Conservation (phyloP, 2,329 filamentous ascomycete genomes). For the Geosmithia putterillii region DNA sequence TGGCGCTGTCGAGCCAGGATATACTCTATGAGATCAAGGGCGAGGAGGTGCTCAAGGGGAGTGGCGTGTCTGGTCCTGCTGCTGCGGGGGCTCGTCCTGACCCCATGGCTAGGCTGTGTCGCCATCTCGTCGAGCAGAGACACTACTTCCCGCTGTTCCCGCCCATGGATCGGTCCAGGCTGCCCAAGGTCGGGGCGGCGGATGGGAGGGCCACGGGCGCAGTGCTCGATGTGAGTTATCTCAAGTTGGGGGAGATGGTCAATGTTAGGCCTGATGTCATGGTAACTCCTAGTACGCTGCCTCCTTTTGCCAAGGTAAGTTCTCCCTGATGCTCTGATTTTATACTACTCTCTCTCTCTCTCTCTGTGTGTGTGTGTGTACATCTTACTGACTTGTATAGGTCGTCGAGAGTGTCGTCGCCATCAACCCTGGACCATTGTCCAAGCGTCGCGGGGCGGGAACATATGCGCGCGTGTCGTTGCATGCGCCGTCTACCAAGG, state of each 20-base stretch:
- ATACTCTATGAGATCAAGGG: conserved; percentile 68
- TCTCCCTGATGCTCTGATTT: not conserved
- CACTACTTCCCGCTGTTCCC: conserved; percentile 89
- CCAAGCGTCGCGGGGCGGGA: conserved; percentile 72
- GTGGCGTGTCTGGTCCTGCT: conserved; percentile 5
- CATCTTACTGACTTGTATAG: conserved; percentile 29
- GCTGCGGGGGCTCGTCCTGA: conserved; percentile 25
- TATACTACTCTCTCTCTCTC: not conserved
- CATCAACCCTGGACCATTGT: conserved; percentile 81
- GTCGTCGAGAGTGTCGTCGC: conserved; percentile 82
- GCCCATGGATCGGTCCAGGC: conserved; percentile 53
- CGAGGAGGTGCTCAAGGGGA: conserved; percentile 43
- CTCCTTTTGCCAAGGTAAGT: conserved; percentile 76
- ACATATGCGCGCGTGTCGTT: conserved; percentile 76
- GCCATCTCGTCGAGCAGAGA: conserved; percentile 75
- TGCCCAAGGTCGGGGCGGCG: conserved; percentile 52
- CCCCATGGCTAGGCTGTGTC: conserved; percentile 57
- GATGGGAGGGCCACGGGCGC: conserved; percentile 56
- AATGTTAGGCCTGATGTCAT: conserved; percentile 76
- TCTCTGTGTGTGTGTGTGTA: not conserved
- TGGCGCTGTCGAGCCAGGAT: conserved; percentile 77
- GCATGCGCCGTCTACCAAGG: conserved; percentile 45
- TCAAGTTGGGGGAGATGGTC: conserved; percentile 85
- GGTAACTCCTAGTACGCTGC: conserved; percentile 69
- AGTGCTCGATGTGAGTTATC: conserved; percentile 69